Evolutionary conservation across 2,329 filamentous ascomycete genomes (phyloP).

Genomic region (Penicillium oxalicum): DNA sequence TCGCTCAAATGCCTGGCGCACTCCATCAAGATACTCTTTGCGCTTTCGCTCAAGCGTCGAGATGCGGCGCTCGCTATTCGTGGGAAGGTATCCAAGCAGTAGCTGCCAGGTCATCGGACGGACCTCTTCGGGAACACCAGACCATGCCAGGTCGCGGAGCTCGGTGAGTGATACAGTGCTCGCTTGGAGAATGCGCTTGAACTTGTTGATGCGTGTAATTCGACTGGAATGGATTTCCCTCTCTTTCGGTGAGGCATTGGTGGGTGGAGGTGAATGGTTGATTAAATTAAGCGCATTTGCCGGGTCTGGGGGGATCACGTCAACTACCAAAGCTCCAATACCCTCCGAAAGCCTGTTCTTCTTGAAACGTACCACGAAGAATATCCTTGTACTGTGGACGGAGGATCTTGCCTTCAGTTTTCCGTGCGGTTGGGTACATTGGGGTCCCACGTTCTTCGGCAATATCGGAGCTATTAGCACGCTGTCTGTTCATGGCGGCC

Average conservation of each 20-base stretch:
- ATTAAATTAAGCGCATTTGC: slow-evolving; percentile 94
- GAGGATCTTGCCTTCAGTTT: slow-evolving; percentile 88
- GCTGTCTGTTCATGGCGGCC: slow-evolving; percentile 49
- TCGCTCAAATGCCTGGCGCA: slow-evolving; percentile 60
- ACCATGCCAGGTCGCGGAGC: slow-evolving; percentile 82
- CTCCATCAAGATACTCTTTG: slow-evolving; percentile 93
- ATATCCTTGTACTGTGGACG: slow-evolving; percentile 98
- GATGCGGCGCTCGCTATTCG: slow-evolving; percentile 89
- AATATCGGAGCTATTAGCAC: slow-evolving; percentile 87
- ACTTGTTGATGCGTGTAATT: slow-evolving; percentile 95
- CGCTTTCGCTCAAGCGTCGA: slow-evolving; percentile 87
- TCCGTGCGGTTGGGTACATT: slow-evolving; percentile 81
- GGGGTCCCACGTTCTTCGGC: slow-evolving; percentile 79
- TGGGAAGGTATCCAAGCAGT: slow-evolving; percentile 87
- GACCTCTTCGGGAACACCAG: slow-evolving; percentile 87
- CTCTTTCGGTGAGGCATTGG: slow-evolving; percentile 73
- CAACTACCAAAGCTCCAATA: background rate
- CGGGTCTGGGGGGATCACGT: slow-evolving; percentile 49
- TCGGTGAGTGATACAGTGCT: slow-evolving; percentile 83
- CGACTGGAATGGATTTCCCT: slow-evolving; percentile 78
- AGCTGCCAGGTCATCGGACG: slow-evolving; percentile 99
- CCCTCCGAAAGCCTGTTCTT: background rate
- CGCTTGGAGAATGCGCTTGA: slow-evolving; percentile 89
- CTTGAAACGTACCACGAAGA: slow-evolving; percentile 53
- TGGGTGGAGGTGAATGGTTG: slow-evolving; percentile 69